A percentile compares a stretch with the other conserved stretches of the same genome.
Evolutionary conservation across 192 early-diverging fungal species (phyloP).

Genomic region (Umbelopsis isabellina): DNA sequence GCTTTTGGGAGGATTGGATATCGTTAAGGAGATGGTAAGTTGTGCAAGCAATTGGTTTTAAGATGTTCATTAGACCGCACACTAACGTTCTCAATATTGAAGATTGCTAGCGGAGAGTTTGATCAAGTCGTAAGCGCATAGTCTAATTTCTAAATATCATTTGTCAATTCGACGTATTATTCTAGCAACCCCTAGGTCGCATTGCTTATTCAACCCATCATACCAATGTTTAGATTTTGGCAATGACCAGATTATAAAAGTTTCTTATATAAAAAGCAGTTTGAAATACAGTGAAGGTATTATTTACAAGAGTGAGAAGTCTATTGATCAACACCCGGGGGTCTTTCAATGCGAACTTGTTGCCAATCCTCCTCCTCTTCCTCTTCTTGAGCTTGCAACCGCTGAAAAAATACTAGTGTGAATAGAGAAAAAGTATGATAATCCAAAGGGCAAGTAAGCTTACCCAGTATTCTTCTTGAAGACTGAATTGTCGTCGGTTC

Average conservation of each 20-base stretch:
- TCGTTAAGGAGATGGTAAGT: slow-evolving; percentile 87
- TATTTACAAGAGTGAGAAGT: background rate
- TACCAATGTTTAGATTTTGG: background rate
- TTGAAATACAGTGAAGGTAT: background rate
- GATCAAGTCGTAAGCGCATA: slow-evolving; percentile 60
- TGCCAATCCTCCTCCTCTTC: slow-evolving; percentile 38
- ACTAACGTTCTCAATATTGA: background rate
- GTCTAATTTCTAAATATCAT: slow-evolving; percentile 14
- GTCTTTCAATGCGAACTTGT: slow-evolving; percentile 31
- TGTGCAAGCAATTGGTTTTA: background rate
- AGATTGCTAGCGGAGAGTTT: slow-evolving; percentile 69
- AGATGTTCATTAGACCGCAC: background rate
- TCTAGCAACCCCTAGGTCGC: background rate
- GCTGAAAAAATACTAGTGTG: background rate
- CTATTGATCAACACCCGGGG: slow-evolving; percentile 30
- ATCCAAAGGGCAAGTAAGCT: background rate
- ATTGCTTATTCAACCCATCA: background rate
- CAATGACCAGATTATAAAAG: background rate
- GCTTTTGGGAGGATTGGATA: slow-evolving; percentile 92
- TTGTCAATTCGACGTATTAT: background rate
- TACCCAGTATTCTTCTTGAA: slow-evolving; percentile 78
- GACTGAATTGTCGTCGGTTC: slow-evolving; percentile 59
- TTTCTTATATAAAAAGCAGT: background rate
- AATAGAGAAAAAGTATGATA: background rate
- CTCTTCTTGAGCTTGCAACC: slow-evolving; percentile 31